phyloP scores from a whole-genome alignment of 2,329 filamentous ascomycete genomes.

The Nemania diffusa region DNA sequence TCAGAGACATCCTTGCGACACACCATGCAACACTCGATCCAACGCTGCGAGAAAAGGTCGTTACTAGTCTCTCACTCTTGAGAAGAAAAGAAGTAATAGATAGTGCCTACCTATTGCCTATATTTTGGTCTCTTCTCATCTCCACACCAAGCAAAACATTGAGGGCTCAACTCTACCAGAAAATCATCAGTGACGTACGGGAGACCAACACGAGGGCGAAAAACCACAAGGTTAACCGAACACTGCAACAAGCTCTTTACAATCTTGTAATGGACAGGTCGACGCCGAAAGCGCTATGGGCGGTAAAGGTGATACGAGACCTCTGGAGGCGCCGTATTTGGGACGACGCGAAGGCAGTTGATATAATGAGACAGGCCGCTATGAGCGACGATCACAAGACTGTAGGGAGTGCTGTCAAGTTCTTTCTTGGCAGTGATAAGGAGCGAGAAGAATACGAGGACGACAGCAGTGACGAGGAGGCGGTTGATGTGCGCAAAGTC shows the following conservation, averaged over 20 bases:
- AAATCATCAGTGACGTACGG: constrained; percentile 90
- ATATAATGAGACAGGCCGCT: constrained; percentile 95
- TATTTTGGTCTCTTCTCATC: constrained; percentile 92
- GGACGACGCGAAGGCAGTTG: constrained; percentile 94
- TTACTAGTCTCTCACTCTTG: constrained; percentile 86
- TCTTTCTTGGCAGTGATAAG: constrained; percentile 96
- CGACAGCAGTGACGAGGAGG: constrained; percentile 84
- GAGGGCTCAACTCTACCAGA: constrained; percentile 79
- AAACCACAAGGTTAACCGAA: constrained; percentile 93
- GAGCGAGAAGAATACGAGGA: constrained; percentile 94
- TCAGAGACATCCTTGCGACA: constrained; percentile 81
- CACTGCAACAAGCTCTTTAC: constrained; percentile 91
- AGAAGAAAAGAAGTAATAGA: constrained; percentile 93
- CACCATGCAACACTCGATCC: constrained; percentile 86
- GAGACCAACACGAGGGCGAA: constrained; percentile 86
- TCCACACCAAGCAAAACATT: constrained; percentile 92
- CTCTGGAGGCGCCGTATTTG: constrained; percentile 97
- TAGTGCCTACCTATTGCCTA: constrained; percentile 83
- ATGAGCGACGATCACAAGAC: constrained; percentile 94
- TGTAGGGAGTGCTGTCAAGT: constrained; percentile 84
- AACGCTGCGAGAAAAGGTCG: constrained; percentile 92
- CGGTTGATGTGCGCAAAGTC: constrained; percentile 80
- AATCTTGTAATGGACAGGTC: constrained; percentile 88
- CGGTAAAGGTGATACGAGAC: constrained; percentile 93
- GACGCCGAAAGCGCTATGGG: constrained; percentile 91